Conservation (phyloP, 2,329 filamentous ascomycete species). For the Cordyceps militaris region DNA sequence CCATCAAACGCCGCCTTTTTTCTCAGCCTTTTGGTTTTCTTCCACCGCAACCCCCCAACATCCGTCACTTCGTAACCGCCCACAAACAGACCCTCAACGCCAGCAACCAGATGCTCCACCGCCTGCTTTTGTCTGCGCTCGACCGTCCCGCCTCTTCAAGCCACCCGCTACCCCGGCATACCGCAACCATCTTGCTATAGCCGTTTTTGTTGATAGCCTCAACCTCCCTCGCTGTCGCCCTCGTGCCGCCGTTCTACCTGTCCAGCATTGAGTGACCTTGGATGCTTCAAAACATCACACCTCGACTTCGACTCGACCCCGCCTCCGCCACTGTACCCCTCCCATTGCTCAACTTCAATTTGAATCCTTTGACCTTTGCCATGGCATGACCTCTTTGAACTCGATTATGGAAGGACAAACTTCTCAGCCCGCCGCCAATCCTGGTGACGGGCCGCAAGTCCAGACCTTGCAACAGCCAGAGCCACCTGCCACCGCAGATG, state of each 20-base stretch:
- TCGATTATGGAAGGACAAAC: slow-evolving; percentile 10
- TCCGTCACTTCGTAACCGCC: not conserved
- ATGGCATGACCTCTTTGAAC: slow-evolving; percentile 6
- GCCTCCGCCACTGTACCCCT: slow-evolving; percentile 8
- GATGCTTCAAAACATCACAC: not conserved
- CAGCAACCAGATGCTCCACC: not conserved
- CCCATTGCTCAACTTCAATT: not conserved
- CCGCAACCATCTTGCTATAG: not conserved
- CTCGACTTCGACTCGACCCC: not conserved
- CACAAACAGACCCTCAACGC: not conserved
- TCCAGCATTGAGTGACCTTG: not conserved
- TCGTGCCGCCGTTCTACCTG: too few species aligned
- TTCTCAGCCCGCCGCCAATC: slow-evolving; percentile 1
- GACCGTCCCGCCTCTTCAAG: not conserved
- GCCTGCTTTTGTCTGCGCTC: not conserved
- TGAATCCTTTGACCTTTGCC: slow-evolving; percentile 6
- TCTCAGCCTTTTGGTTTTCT: not conserved
- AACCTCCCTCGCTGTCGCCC: not conserved
- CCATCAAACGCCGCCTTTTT: too few species aligned
- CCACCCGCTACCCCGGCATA: not conserved
- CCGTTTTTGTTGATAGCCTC: not conserved
- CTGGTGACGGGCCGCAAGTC: not conserved
- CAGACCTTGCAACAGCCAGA: not conserved
- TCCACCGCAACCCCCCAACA: too few species aligned
- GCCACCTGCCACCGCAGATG: not conserved